A percentile compares a stretch with the other conserved stretches of the same genome.
phyloP scores from a whole-genome alignment of 495 filamentous ascomycete genomes.

The Neurospora sp. region DNA sequence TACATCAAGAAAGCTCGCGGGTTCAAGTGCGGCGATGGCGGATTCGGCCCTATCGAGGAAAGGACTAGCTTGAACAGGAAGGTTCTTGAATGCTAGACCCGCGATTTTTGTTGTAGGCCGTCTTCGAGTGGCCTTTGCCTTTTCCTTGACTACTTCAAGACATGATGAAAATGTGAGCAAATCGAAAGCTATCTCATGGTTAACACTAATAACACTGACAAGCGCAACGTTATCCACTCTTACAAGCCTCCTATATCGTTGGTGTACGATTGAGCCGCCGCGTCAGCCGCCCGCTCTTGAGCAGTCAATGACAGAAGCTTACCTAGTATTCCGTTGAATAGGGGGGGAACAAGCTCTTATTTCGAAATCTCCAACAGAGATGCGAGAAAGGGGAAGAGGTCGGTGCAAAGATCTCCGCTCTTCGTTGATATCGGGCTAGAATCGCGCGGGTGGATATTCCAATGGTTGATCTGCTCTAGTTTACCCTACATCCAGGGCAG shows the following conservation, averaged over 20 bases:
- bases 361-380: no score
- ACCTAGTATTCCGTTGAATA: no score
- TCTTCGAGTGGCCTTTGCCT: no score
- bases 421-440: not conserved
- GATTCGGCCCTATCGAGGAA: conserved; percentile 44
- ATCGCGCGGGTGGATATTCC: not conserved
- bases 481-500: not conserved
- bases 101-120: no score
- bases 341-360: no score
- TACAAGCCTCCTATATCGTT: no score
- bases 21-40: conserved; percentile 58
- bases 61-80: not conserved
- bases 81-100: not conserved
- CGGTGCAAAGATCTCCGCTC: no score
- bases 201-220: not conserved
- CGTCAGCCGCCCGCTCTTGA: no score
- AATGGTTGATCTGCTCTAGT: not conserved
- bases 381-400: no score
- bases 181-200: not conserved
- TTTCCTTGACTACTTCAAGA: not conserved
- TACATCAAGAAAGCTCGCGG: conserved; percentile 50
- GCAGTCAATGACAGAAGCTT: no score
- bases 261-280: no score
- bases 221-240: not conserved
- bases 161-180: not conserved